Conservation (phyloP, 805 yeast species). For the Schizosaccharomyces osmophilus region DNA sequence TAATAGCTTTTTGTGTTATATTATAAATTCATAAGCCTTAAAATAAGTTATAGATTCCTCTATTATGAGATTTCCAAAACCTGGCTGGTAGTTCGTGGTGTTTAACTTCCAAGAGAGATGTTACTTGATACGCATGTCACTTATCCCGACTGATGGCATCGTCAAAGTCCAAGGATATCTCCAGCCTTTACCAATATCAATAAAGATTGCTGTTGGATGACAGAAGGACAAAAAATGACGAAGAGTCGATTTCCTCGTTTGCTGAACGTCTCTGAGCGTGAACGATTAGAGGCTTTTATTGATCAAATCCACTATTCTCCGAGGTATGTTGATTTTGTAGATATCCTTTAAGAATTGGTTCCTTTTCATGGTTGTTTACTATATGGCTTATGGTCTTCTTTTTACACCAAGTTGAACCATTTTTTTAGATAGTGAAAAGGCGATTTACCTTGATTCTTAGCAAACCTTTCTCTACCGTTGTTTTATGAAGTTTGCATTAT, state of each 20-base stretch:
- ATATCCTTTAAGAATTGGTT: not conserved
- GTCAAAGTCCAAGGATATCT: not conserved
- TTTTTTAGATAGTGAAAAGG: not conserved
- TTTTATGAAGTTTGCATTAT: not conserved
- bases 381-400: not conserved
- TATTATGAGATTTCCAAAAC: too few relatives aligned
- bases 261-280: slow-evolving; percentile 60
- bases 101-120: not conserved
- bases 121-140: not conserved
- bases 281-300: slow-evolving; percentile 69
- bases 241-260: slow-evolving; percentile 23
- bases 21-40: too few relatives aligned
- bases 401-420: not conserved
- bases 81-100: too few relatives aligned
- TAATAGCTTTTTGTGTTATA: too few relatives aligned
- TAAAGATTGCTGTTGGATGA: not conserved
- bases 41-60: too few relatives aligned
- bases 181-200: not conserved
- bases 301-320: slow-evolving; percentile 89
- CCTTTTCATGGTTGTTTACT: not conserved
- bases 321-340: slow-evolving; percentile 15
- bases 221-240: not conserved
- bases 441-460: not conserved
- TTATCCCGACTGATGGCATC: not conserved
- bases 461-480: too few relatives aligned